Base-by-base conservation (phyloP, 2,329 filamentous ascomycete species). In the Trichoderma lentiforme region DNA sequence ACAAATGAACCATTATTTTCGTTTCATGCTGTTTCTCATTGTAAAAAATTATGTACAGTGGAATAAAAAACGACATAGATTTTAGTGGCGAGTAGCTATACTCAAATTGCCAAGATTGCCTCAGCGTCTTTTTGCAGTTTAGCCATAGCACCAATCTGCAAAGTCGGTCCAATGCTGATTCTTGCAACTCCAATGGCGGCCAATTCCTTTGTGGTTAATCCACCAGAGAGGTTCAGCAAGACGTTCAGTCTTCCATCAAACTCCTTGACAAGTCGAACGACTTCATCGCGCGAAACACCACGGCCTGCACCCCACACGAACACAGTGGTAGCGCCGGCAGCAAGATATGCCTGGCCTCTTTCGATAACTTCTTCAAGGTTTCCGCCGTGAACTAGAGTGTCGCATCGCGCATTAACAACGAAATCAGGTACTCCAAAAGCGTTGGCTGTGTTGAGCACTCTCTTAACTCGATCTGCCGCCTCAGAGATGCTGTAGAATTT, bases 201-300 rank as follows among this genome's bases (percentile, higher is more conserved):
- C 60, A 71, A 39, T 36, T 71, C 60, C 36, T 57, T 71, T 21
- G 32, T 30, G 2, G 68, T 71, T 21, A 71, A 53, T 30, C 60
- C 60, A 28, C 43, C 60, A 21, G 58, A 63, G 8, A 65, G 36
- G 18, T 71, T 71, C 15, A 71, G 24, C 11, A 64, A 26, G 6
- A 71, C 68, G 39, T 71, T 71, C 9, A 71, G 47, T 28, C 60
- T 43, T 15, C 68, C 60, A 28, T 57, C 60, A 56, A 71, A 71
- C 6, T 47, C 68, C n/a, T 65, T 57, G n/a, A 71, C 60, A 12
- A 71, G 43, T 6, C 63, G n/a, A 39, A 30, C 28, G 2, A 71
- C 58, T 43, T 71, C 68, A 15, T 26, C 28, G 1, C 39, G 57
- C 14, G 58, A 64, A 30, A 71, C 43, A 21, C 68, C 68, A 26